Conservation (phyloP, 1,139 yeast genomes). For the Meyerozyma elateridarum region DNA sequence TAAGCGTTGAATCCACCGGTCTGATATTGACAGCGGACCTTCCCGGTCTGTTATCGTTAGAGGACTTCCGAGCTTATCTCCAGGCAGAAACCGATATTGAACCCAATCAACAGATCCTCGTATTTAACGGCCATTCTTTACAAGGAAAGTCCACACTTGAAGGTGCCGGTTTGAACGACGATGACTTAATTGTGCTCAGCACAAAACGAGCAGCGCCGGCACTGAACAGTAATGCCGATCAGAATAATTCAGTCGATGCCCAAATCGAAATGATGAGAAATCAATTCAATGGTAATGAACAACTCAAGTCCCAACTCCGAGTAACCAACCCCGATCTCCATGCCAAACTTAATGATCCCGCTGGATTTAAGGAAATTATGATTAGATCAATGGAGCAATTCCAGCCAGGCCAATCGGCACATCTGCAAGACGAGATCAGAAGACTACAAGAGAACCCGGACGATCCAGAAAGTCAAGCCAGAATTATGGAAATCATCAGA, state of each 20-base stretch:
- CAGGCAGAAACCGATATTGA: conserved; percentile 67
- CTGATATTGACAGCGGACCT: conserved; percentile 47
- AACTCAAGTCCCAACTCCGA: conserved; percentile 29
- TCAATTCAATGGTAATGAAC: conserved; percentile 39
- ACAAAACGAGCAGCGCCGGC: conserved; percentile 7
- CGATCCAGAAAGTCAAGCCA: conserved; percentile 65
- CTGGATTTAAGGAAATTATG: conserved; percentile 45
- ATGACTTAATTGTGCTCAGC: conserved; percentile 51
- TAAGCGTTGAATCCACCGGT: conserved; percentile 28
- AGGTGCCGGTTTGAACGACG: conserved; percentile 45
- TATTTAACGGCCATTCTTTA: conserved; percentile 43
- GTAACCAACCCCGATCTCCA: conserved; percentile 40
- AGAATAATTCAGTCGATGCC: conserved; percentile 19
- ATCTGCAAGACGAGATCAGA: conserved; percentile 44
- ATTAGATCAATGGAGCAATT: conserved; percentile 23
- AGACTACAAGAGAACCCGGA: conserved; percentile 60
- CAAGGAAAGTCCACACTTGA: conserved; percentile 32
- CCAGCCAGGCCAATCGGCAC: conserved; percentile 11
- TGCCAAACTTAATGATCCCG: conserved; percentile 46
- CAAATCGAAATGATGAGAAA: conserved; percentile 51
- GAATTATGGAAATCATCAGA: conserved; percentile 63
- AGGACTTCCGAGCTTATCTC: conserved; percentile 70
- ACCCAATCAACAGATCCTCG: conserved; percentile 42
- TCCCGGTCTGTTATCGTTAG: conserved; percentile 57
- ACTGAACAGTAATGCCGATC: conserved; percentile 5